Base-by-base conservation (phyloP, 495 filamentous ascomycete genomes). In the Darksidea phi region DNA sequence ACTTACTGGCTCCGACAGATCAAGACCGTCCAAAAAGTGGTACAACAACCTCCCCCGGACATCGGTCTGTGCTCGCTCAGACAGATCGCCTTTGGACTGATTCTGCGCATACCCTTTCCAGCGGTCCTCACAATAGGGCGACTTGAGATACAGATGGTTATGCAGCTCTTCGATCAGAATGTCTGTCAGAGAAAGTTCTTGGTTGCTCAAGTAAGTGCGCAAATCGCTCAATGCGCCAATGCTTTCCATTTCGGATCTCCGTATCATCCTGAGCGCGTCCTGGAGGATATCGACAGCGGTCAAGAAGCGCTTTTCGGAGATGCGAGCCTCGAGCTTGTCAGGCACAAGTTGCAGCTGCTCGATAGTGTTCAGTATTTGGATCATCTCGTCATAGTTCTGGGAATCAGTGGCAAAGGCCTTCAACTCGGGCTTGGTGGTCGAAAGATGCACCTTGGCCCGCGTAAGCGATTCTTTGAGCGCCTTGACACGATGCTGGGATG, bases 121-220 rank as follows among this genome's bases (percentile, higher is more conserved):
- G 48, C 94, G 78, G 72, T 95, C 89, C 61, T 95, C 89, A 73
- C 91, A 97, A 68, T 97, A 97, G 0, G 91, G 92, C 11, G 91
- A 96, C 67, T 97, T 97, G 12, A 99, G 81, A 67, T 97, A 99
- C 2, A 99, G 80, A 75, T 99, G 94, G 68, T 93, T 95, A 70
- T 97, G 95, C 43, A 99, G 77, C 72, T 99, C 94, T 73, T 99
- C 94, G 47, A 97, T 85, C 67, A 99, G 68, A 42, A 97, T 97
- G 72, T 99, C 94, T 59, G 90, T 93, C 56, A 99, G 76, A 4
- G 89, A 88, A 72, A 78, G 59, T 17, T 97, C 93, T 73, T 99
- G 94, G 70, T 95, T 97, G 48, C 84, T 85, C 61, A 99, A 86
- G 68, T 97, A 96, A 58, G 86, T 85, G 36, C 89, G 83, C 54